A percentile compares a stretch with the other conserved stretches of the same genome.
Conservation (phyloP, 768 basidiomycete genomes). For the Hygrocybe coccinea region DNA sequence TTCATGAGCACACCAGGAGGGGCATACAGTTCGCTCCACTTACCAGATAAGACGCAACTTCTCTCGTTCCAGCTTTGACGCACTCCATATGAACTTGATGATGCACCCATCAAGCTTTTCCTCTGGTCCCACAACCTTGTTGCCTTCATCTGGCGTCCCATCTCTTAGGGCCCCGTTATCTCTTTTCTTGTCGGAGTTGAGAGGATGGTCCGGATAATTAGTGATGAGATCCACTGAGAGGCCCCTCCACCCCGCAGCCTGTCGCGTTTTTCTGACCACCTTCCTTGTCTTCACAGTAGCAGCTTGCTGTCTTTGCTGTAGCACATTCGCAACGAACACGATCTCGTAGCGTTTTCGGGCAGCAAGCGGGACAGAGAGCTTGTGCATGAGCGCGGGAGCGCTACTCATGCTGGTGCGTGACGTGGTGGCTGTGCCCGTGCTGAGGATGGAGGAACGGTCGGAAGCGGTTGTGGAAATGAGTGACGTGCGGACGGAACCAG, state of each 20-base stretch:
- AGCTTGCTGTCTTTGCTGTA: slow-evolving; percentile 42
- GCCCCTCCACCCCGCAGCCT: slow-evolving; percentile 71
- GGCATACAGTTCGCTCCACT: slow-evolving; percentile 18
- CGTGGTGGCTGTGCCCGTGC: slow-evolving; percentile 40
- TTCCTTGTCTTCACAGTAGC: slow-evolving; percentile 30
- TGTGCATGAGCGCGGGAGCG: slow-evolving; percentile 13
- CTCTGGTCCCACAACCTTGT: slow-evolving; percentile 34
- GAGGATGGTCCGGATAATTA: slow-evolving; percentile 33
- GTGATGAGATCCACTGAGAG: slow-evolving; percentile 64
- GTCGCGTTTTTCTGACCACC: slow-evolving; percentile 41
- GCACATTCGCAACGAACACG: slow-evolving; percentile 58
- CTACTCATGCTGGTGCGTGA: slow-evolving; percentile 29
- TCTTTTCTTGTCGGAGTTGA: slow-evolving; percentile 5
- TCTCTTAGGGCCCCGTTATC: slow-evolving; percentile 9
- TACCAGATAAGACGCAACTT: slow-evolving; percentile 66
- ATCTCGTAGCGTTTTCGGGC: slow-evolving; percentile 63
- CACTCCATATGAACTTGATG: slow-evolving; percentile 58
- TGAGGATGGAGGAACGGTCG: slow-evolving; percentile 61
- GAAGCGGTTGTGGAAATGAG: slow-evolving; percentile 40
- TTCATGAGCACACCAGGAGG: slow-evolving; percentile 1
- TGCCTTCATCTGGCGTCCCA: slow-evolving; percentile 25
- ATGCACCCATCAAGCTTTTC: slow-evolving; percentile 54
- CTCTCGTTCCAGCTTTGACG: slow-evolving; percentile 50
- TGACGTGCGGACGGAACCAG: slow-evolving; percentile 24
- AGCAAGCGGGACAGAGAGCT: slow-evolving; percentile 47